These are phyloP conservation scores for Santalum album DNA, from an alignment of 164 flowering plant genomes.

Conservation along the genomic window DNA sequence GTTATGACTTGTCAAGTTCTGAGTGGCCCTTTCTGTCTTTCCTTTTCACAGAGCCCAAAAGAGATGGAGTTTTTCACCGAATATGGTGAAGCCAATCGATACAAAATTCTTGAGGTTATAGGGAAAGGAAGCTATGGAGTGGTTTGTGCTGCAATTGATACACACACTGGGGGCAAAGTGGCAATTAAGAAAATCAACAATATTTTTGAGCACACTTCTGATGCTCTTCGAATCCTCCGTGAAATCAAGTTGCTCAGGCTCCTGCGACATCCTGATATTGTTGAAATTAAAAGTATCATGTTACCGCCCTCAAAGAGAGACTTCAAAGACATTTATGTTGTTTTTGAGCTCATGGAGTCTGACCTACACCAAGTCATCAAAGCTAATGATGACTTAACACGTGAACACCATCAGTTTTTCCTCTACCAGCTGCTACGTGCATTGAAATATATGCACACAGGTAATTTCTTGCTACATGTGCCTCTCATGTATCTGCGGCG, in stretches of 20 bases:
- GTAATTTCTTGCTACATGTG: constrained; percentile 20
- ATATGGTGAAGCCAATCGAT: constrained; percentile 56
- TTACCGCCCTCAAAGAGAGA: constrained; percentile 58
- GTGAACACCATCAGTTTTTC: constrained; percentile 60
- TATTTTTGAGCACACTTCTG: constrained; percentile 57
- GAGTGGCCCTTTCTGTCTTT: neutral
- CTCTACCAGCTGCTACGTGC: constrained; percentile 68
- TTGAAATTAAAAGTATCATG: constrained; percentile 59
- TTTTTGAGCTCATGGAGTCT: constrained; percentile 74
- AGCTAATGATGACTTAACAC: constrained; percentile 68
- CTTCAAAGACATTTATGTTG: constrained; percentile 62
- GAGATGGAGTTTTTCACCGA: constrained; percentile 51
- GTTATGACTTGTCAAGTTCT: too few relatives aligned
- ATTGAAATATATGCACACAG: constrained; percentile 63
- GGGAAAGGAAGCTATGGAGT: constrained; percentile 70
- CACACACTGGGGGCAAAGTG: constrained; percentile 54
- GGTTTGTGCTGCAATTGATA: constrained; percentile 58
- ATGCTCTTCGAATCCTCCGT: constrained; percentile 54
- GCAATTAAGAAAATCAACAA: constrained; percentile 58
- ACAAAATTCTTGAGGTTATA: constrained; percentile 47
- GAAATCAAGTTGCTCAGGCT: constrained; percentile 61
- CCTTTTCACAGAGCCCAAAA: constrained; percentile 25
- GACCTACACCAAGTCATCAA: constrained; percentile 74
- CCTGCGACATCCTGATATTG: constrained; percentile 62
- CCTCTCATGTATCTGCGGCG: too few relatives aligned